Base-by-base conservation (phyloP, 306 rosid genomes). In the Dicorynia guianensis region DNA sequence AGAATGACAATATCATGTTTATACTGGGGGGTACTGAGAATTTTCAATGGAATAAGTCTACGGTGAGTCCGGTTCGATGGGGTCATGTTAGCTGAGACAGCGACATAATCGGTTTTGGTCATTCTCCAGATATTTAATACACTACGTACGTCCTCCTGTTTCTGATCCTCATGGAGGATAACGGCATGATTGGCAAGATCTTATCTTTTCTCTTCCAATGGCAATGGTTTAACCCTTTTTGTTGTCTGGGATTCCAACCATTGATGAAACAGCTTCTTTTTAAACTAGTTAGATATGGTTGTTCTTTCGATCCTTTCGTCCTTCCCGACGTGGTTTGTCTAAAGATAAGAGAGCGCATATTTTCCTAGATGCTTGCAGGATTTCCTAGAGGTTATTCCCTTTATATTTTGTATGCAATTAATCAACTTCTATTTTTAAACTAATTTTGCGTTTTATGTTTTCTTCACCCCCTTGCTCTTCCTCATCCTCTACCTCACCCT, bases 251-350 rank as follows among this genome's bases (percentile, higher is more conserved):
- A 50, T 50, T 5, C 56, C 68, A 39, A 39, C 34, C 72, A n/a
- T 67, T 76, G 50, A 54, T 71, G 88, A 55, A 57, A 67, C 63
- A 76, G 73, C 76, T 54, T 82, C 42, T 74, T 64, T 83, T 76
- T 34, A 6, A 67, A 63, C 76, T 63, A 20, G 52, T 80, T 62
- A 50, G 75, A 71, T 69, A 60, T 34, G 54, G 48, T 50, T 76
- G 25, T 66, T 67, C 5, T 15, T 35, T 69, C 56, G 18, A 64
- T 43, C 38, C 57, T 18, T 57, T 76, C 36, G 30, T 25, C 30
- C 2, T 25, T 25, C 30, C 30, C 30, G 30, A 20, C 71, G 64
- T 47, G 42, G 12, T 20, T 61, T 63, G 42, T 47, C 61, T 35
- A 20, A 34, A 66, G 20, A 50, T 58, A 47, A 42, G 58, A 76